These are phyloP conservation scores for Triticum turgidum DNA, from an alignment of 176 grass and related monocot species.

Conservation along the genomic window DNA sequence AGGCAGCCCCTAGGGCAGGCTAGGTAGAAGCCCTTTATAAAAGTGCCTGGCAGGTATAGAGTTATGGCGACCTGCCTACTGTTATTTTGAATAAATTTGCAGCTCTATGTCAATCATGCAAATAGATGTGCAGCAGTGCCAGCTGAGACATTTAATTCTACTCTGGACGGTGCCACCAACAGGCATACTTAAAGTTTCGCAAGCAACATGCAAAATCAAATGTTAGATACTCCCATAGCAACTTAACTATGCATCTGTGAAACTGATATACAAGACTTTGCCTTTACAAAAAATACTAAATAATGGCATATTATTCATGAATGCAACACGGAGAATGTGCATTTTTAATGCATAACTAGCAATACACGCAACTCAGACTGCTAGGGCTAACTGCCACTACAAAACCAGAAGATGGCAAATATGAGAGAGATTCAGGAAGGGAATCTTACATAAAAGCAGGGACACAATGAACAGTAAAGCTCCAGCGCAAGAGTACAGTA, in stretches of 20 bases:
- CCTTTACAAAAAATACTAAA: conserved; percentile 15
- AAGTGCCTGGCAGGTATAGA: background rate
- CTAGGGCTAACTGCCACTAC: background rate
- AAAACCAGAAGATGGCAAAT: background rate
- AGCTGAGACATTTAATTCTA: background rate
- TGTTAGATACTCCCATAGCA: background rate
- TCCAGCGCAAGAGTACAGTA: conserved; percentile 93
- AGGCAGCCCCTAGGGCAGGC: background rate
- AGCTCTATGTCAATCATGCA: background rate
- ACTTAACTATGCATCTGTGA: background rate
- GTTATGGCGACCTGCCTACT: background rate
- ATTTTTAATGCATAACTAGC: background rate
- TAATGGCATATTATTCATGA: background rate
- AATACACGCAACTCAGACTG: conserved; percentile 9
- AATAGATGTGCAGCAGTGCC: background rate
- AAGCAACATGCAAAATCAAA: background rate
- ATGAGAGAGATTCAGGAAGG: background rate
- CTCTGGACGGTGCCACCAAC: background rate
- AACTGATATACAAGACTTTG: background rate
- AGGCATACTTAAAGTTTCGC: background rate
- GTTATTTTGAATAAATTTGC: background rate
- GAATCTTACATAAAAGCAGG: conserved; percentile 71
- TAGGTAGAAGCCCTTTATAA: background rate
- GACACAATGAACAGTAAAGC: conserved; percentile 82
- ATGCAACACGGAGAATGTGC: background rate